These are phyloP conservation scores for Domatiomyces globalis DNA, from an alignment of 2,329 filamentous ascomycete species.

Conservation along the genomic window DNA sequence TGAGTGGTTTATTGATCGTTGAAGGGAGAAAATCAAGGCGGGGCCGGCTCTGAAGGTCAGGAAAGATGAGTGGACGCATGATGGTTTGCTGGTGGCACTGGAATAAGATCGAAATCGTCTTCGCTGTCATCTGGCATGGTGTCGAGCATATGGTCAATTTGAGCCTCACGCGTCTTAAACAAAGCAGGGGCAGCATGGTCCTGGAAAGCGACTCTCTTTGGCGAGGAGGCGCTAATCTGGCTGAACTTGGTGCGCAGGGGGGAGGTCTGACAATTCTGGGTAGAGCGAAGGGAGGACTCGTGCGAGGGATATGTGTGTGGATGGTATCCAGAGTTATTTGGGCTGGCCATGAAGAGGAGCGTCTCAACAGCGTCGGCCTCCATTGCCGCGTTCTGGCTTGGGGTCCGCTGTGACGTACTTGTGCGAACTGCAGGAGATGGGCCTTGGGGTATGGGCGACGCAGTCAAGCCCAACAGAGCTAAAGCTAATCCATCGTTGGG, in stretches of 20 bases:
- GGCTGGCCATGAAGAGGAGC: conserved; percentile 37
- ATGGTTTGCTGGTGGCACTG: neutral
- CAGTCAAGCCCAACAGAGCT: conserved; percentile 4
- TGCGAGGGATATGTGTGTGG: conserved; percentile 23
- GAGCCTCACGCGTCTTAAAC: conserved; percentile 7
- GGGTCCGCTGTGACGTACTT: conserved; percentile 22
- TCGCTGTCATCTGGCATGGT: conserved; percentile 20
- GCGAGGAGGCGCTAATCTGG: conserved; percentile 12
- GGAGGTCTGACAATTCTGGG: conserved; percentile 13
- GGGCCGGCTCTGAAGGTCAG: neutral
- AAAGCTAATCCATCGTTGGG: conserved; percentile 21
- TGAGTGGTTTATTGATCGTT: neutral
- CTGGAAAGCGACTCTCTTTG: conserved; percentile 16
- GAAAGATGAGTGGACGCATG: neutral
- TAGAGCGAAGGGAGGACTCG: conserved; percentile 12
- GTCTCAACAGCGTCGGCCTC: conserved; percentile 39
- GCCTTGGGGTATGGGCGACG: neutral
- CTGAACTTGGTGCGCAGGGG: conserved; percentile 13
- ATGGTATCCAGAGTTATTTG: conserved; percentile 32
- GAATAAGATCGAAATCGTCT: conserved; percentile 11
- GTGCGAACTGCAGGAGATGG: conserved; percentile 2
- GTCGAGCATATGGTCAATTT: conserved; percentile 22
- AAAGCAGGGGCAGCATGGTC: conserved; percentile 5
- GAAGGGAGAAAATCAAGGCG: too few relatives aligned
- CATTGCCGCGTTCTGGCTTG: conserved; percentile 32